A percentile compares a stretch with the other conserved stretches of the same genome.
Evolutionary conservation across 148 eudicot genomes (phyloP).

Genomic region (Bassia scoparia): DNA sequence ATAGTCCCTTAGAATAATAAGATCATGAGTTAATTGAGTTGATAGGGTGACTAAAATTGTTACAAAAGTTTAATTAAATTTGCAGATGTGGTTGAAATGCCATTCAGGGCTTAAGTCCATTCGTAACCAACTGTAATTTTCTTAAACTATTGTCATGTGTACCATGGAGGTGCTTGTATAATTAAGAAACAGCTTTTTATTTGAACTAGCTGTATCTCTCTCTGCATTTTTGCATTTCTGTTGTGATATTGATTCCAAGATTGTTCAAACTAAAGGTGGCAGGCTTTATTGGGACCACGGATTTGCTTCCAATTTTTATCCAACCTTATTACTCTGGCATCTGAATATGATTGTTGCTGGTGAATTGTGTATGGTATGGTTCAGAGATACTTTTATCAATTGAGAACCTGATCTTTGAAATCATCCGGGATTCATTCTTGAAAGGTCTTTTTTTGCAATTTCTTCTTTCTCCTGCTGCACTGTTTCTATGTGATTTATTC

Average conservation of each 20-base stretch:
- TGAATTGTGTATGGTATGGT: constrained; percentile 74
- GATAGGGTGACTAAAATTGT: no score
- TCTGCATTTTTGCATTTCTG: background rate
- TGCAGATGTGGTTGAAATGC: no score
- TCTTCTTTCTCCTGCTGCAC: background rate
- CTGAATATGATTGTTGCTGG: constrained; percentile 80
- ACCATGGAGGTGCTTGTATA: no score
- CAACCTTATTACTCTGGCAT: constrained; percentile 61
- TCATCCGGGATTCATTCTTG: constrained; percentile 37
- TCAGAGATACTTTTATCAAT: constrained; percentile 63
- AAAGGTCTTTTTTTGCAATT: constrained; percentile 32
- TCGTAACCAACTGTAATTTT: no score
- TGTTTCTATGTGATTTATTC: background rate
- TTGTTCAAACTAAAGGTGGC: constrained; percentile 51
- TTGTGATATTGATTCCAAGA: background rate
- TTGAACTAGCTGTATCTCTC: background rate
- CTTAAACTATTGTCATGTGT: no score
- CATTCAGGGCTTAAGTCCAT: no score
- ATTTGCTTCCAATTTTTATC: constrained; percentile 69
- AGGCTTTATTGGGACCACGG: constrained; percentile 64
- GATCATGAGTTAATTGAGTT: no score
- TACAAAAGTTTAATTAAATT: no score
- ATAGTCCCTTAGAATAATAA: no score
- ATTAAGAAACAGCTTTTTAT: background rate
- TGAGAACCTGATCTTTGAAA: constrained; percentile 57